phyloP scores from a whole-genome alignment of 2,329 filamentous ascomycete species.

The Apiospora rasikravindrae region DNA sequence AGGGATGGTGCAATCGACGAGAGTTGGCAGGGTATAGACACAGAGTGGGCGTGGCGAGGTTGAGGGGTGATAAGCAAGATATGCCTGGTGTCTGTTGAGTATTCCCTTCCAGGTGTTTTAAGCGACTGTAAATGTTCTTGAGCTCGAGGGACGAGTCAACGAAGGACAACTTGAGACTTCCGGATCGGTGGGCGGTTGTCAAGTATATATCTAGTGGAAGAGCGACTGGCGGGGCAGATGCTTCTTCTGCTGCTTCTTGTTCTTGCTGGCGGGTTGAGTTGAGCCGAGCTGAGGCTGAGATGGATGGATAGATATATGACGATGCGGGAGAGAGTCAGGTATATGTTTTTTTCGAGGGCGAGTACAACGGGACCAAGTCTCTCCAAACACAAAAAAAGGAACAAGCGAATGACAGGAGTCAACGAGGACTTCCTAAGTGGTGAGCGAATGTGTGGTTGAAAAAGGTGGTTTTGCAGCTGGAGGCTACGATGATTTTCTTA shows the following conservation, averaged over 20 bases:
- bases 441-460: slow-evolving; percentile 19
- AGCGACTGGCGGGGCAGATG: slow-evolving; percentile 26
- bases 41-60: slow-evolving; percentile 18
- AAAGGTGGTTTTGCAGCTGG: slow-evolving; percentile 17
- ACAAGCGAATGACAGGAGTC: slow-evolving; percentile 78
- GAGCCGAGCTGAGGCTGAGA: slow-evolving; percentile 1
- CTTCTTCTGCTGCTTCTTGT: slow-evolving; percentile 10
- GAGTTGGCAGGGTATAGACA: slow-evolving; percentile 2
- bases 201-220: slow-evolving; percentile 29
- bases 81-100: slow-evolving; percentile 28
- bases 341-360: slow-evolving; percentile 32
- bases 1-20: slow-evolving; percentile 13
- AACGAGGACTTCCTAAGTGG: slow-evolving; percentile 71
- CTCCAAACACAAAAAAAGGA: slow-evolving; percentile 55
- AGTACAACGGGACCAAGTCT: slow-evolving; percentile 40
- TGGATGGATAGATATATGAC: slow-evolving; percentile 25
- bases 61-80: slow-evolving; percentile 13
- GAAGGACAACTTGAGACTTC: slow-evolving; percentile 30
- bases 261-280: slow-evolving; percentile 8
- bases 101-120: slow-evolving; percentile 41
- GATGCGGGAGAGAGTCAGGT: slow-evolving; percentile 27
- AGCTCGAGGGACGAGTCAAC: slow-evolving; percentile 34
- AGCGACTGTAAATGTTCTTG: slow-evolving; percentile 42
- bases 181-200: slow-evolving; percentile 26
- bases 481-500: slow-evolving; percentile 17